Base-by-base conservation (phyloP, 2,329 filamentous ascomycete genomes). In the Rhexocercosporidium sp. region DNA sequence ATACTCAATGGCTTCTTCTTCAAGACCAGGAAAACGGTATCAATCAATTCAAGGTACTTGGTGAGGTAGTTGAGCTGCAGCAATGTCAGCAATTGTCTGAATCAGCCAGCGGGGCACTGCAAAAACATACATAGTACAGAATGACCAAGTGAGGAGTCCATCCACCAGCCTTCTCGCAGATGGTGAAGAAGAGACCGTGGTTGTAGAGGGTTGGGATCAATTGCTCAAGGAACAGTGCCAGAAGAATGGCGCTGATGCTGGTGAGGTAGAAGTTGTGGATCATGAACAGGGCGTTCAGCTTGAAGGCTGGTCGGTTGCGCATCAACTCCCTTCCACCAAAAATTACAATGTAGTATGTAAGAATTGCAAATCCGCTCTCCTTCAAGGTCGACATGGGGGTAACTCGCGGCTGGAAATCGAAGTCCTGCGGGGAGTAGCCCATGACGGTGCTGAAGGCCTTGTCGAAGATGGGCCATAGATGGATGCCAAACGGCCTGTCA, bases 1-100 rank as follows among this genome's bases (percentile, higher is more conserved):
- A 72, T 85, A 91, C 88, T 97, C 79, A 97, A 83, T 64, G 95
- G 95, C 91, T 98, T 98, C 91, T 98, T 98, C 91, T 98, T 98
- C 80, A 98, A 88, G 84, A 97, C 96, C 65, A 98, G 86, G 87
- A 98, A 98, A 79, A 95, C 90, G 68, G 95, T 98, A 82, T 98
- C 95, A 75, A 98, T 84, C 73, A 98, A 86, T 82, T 98, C 95
- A 73, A 97, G 88, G 82, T 97, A 98, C 83, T 98, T 98, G 83
- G 94, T 98, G 64, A 97, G 88, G 85, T 98, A 98, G 86, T 96
- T 98, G 79, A 98, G 87, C 94, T 97, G 78, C 20, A 51, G 31
- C 47, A 22, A 62, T 56, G 75, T 85, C 75, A 86, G 83, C 75
- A 73, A 46, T 25, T 46, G 44, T 27, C 20, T 59, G 57, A 63